phyloP scores from a whole-genome alignment of 73 alveolate genomes.

The Breviolum minutum region DNA sequence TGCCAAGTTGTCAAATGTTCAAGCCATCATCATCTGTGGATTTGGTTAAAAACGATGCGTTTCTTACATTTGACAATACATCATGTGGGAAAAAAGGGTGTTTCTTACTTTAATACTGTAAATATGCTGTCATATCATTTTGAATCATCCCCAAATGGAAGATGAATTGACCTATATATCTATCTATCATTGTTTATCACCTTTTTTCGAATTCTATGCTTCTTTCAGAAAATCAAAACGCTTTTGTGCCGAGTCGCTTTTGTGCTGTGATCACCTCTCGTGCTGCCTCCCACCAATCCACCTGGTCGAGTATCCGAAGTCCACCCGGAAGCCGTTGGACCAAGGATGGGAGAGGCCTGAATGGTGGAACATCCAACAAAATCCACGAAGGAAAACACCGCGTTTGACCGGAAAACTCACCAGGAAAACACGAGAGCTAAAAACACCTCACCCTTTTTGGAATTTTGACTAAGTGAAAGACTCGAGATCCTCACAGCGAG shows the following conservation, averaged over 20 bases:
- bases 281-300: slow-evolving; percentile 28
- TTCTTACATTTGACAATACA: not conserved
- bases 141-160: not conserved
- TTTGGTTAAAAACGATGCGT: not conserved
- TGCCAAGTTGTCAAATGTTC: not conserved
- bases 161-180: too few species aligned
- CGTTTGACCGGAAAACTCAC: too few species aligned
- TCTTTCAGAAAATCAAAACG: not conserved
- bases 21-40: not conserved
- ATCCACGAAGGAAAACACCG: too few species aligned
- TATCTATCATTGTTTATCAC: too few species aligned
- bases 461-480: too few species aligned
- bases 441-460: too few species aligned
- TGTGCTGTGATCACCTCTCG: not conserved
- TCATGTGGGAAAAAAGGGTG: not conserved
- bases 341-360: slow-evolving; percentile 17
- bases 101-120: too few species aligned
- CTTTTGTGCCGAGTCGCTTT: not conserved
- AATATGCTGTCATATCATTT: too few species aligned
- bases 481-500: not conserved
- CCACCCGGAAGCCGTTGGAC: slow-evolving; percentile 46
- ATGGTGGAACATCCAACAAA: not conserved
- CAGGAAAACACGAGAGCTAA: too few species aligned
- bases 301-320: slow-evolving; percentile 56
- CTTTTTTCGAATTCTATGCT: not conserved